These are phyloP conservation scores for Pythium coloratum DNA, from an alignment of 352 stramenopile genomes.

Conservation along the genomic window DNA sequence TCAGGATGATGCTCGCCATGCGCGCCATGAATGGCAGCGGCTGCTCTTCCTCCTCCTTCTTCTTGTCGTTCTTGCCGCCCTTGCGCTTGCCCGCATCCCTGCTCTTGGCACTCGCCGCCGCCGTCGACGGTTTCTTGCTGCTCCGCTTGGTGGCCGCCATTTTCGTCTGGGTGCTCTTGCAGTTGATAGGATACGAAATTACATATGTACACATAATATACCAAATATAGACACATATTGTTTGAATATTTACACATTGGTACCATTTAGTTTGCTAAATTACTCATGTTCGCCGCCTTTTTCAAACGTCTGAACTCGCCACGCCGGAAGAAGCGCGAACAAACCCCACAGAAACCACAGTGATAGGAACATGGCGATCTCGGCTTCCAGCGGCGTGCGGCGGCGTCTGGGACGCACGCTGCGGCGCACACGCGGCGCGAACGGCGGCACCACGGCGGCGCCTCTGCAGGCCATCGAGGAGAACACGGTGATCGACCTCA, in stretches of 20 bases:
- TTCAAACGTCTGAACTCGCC: conserved; percentile 30
- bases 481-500: conserved; percentile 50
- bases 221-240: background rate
- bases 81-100: background rate
- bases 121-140: background rate
- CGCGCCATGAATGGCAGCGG: conserved; percentile 49
- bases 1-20: conserved; percentile 56
- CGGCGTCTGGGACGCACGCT: conserved; percentile 48
- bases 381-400: conserved; percentile 28
- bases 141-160: background rate
- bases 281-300: background rate
- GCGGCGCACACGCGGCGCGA: conserved; percentile 29
- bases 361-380: conserved; percentile 30
- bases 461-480: conserved; percentile 59
- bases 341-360: too few relatives aligned
- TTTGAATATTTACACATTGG: background rate
- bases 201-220: background rate
- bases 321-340: conserved; percentile 4
- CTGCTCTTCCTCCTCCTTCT: conserved; percentile 10
- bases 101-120: background rate
- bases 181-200: background rate
- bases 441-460: conserved; percentile 7
- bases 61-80: background rate
- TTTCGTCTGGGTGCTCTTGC: background rate
- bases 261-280: background rate